Evolutionary conservation across 768 basidiomycete genomes (phyloP).

Genomic region (Zangia roseola): DNA sequence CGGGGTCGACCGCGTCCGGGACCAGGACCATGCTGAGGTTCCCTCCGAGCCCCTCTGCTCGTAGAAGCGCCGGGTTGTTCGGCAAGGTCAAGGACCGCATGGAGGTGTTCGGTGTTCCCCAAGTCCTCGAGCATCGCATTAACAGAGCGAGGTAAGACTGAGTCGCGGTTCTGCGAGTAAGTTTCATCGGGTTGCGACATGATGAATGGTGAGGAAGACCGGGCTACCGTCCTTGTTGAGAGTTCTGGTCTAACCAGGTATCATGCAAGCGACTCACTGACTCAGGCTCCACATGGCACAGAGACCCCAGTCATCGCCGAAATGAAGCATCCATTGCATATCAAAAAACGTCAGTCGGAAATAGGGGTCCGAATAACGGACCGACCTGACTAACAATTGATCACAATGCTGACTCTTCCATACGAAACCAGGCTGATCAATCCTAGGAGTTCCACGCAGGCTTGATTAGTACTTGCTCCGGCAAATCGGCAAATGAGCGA

Average conservation of each 20-base stretch:
- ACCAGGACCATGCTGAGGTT: neutral
- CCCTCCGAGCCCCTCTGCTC: neutral
- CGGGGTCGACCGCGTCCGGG: neutral
- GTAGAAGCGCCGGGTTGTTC: neutral
- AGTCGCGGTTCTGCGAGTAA: neutral
- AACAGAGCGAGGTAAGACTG: neutral
- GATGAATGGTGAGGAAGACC: neutral
- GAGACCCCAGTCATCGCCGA: no score
- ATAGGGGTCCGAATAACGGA: neutral
- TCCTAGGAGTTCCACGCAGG: no score
- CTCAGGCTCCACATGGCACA: no score
- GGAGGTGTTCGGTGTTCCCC: slow-evolving; percentile 16
- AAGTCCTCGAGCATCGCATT: slow-evolving; percentile 2
- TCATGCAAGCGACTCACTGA: no score
- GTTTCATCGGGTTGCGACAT: slow-evolving; percentile 6
- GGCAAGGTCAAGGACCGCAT: slow-evolving; percentile 8
- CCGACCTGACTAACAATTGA: slow-evolving; percentile 16
- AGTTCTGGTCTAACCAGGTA: no score
- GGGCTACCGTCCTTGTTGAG: no score
- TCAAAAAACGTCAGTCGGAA: neutral
- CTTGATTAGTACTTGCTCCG: no score
- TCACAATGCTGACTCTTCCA: neutral
- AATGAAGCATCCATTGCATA: no score
- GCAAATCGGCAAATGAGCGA: no score
- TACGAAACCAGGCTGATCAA: no score